phyloP scores from a whole-genome alignment of 2,329 filamentous ascomycete species.

The Corinectria fuckeliana region DNA sequence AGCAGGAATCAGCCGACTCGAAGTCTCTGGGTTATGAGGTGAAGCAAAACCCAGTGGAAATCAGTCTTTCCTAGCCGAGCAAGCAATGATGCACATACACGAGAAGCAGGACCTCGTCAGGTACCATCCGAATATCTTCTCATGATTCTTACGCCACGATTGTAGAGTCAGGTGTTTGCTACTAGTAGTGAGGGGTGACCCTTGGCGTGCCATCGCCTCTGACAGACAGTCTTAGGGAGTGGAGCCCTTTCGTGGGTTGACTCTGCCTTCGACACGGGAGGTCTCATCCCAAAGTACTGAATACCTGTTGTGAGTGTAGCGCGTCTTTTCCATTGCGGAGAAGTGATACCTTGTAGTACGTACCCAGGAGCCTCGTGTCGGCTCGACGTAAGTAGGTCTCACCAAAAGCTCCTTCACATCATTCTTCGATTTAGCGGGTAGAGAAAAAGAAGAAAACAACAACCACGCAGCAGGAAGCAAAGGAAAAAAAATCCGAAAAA shows the following conservation, averaged over 20 bases:
- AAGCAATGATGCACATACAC: too few species aligned
- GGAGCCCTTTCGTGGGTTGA: constrained; percentile 5
- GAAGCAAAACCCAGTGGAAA: background rate
- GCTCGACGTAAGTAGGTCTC: background rate
- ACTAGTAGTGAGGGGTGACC: background rate
- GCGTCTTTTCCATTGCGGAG: background rate
- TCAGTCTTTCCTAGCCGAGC: too few species aligned
- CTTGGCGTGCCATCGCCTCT: constrained; percentile 2
- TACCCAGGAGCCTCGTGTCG: background rate
- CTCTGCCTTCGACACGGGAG: background rate
- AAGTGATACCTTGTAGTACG: background rate
- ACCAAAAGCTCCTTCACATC: background rate
- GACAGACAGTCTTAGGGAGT: constrained; percentile 3
- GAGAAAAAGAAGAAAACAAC: background rate
- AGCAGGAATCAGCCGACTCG: background rate
- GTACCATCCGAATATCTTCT: background rate
- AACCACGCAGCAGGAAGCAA: background rate
- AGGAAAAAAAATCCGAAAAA: constrained; percentile 6
- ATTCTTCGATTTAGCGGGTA: background rate
- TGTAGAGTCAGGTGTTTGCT: too few species aligned
- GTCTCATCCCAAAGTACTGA: background rate
- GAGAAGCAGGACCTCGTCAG: background rate
- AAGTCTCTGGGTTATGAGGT: background rate
- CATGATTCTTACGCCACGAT: background rate
- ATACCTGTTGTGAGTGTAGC: constrained; percentile 5